phyloP scores from a whole-genome alignment of 768 basidiomycete species.

The Coprinopsis strossmayeri region DNA sequence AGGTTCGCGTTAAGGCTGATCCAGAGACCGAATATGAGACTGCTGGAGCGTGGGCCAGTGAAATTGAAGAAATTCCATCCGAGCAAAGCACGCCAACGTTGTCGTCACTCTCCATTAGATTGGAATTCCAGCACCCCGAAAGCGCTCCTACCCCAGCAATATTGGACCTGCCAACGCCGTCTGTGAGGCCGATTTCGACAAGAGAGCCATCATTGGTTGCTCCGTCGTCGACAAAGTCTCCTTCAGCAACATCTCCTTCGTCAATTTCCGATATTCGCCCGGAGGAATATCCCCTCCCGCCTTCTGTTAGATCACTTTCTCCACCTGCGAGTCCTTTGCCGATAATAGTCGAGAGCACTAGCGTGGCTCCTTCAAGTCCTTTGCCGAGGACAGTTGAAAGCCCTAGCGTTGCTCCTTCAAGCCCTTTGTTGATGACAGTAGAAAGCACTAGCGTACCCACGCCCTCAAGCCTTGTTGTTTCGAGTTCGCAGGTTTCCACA shows the following conservation, averaged over 20 bases:
- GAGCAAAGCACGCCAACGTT: constrained; percentile 35
- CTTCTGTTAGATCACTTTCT: constrained; percentile 12
- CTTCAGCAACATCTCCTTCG: constrained; percentile 26
- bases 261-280: constrained; percentile 20
- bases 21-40: constrained; percentile 41
- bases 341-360: no score
- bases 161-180: neutral
- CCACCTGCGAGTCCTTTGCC: constrained; percentile 14
- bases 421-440: constrained; percentile 12
- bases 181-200: constrained; percentile 5
- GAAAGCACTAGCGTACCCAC: constrained; percentile 5
- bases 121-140: neutral
- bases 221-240: constrained; percentile 12
- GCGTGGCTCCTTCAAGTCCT: constrained; percentile 4
- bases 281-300: constrained; percentile 22
- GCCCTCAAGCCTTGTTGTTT: neutral
- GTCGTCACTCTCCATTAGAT: constrained; percentile 20
- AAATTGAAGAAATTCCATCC: constrained; percentile 35
- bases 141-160: constrained; percentile 17
- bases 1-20: constrained; percentile 19
- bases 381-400: constrained; percentile 11
- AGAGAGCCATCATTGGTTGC: constrained; percentile 2
- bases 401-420: constrained; percentile 10
- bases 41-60: constrained; percentile 36
- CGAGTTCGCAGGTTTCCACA: neutral